Percentiles rank a stretch among this genome's conserved stretches.
phyloP scores from a whole-genome alignment of 1,284 basidiomycete species.

The Polyporus tsugae region DNA sequence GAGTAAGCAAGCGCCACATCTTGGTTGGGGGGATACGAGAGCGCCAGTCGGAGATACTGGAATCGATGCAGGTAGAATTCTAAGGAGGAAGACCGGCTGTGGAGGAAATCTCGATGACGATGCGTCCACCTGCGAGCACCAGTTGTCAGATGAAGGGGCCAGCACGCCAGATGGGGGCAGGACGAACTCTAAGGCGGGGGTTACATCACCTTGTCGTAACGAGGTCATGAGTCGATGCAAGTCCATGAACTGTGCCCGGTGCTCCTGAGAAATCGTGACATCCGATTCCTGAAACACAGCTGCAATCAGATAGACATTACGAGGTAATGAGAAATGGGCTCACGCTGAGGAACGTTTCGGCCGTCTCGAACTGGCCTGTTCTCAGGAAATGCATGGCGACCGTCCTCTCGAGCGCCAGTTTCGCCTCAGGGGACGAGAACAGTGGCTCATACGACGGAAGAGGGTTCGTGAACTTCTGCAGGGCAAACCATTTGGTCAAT shows the following conservation, averaged over 20 bases:
- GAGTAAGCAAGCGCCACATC: constrained; percentile 80
- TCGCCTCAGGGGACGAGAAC: constrained; percentile 69
- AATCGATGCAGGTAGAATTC: constrained; percentile 91
- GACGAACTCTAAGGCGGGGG: constrained; percentile 77
- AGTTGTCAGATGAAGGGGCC: constrained; percentile 19
- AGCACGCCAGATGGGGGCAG: constrained; percentile 9
- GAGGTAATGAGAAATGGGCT: constrained; percentile 29
- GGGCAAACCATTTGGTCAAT: neutral
- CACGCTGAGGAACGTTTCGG: constrained; percentile 77
- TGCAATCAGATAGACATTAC: neutral
- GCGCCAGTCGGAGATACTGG: constrained; percentile 79
- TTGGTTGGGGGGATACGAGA: constrained; percentile 64
- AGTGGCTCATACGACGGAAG: constrained; percentile 75
- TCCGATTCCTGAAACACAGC: constrained; percentile 67
- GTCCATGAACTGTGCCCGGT: constrained; percentile 70
- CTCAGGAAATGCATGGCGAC: constrained; percentile 82
- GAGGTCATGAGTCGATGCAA: constrained; percentile 80
- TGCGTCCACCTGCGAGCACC: constrained; percentile 72
- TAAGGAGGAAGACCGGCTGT: constrained; percentile 75
- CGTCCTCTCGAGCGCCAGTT: constrained; percentile 72
- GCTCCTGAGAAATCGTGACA: constrained; percentile 64
- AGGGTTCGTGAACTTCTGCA: constrained; percentile 73
- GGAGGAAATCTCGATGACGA: constrained; percentile 71
- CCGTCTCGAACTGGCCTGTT: constrained; percentile 80
- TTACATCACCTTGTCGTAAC: constrained; percentile 72